Base-by-base conservation (phyloP, 169 alveolate species). In the Cryptosporidium canis region DNA sequence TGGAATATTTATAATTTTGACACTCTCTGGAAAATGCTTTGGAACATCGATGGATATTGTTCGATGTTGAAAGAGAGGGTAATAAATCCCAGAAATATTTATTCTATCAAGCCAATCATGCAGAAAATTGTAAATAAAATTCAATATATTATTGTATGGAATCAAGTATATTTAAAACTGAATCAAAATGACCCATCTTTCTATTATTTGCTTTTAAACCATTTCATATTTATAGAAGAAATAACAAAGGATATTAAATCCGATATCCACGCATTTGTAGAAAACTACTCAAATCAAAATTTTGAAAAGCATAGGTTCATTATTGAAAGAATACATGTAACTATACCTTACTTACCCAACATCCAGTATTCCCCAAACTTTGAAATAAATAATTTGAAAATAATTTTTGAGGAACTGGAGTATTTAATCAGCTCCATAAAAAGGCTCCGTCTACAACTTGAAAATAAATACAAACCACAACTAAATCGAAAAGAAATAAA, bases 1-100 rank as follows among this genome's bases (percentile, higher is more conserved):
- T 67, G 35, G 83, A n/a, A 31, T 67, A 21, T 24, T 67, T 45
- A 27, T 29, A 45, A 67, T 18, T 45, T 67, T 45, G 44, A 67
- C 24, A 43, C 9, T 5, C 5, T 45, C 24, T 67, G 33, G 44
- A 45, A 16, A 45, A 18, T 21, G 27, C 66, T 67, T 5, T 0
- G 66, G 18, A 67, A 67, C 29, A 45, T 18, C 2, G 66, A 67
- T n/a, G 8, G 12, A 24, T 33, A 33, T 51, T 31, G 83, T 21
- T 43, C 24, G 4, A 3, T 1, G 27, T 27, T 45, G 12, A 29
- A 66, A 66, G 53, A 39, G 11, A 67, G n/a, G 24, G 27, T n/a
- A 27, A 14, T 14, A 2, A 45, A 1, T 45, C 48, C 24, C 5
- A 24, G 21, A 44, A 41, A 45, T 45, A 47, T 14, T 11, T 1